These are phyloP conservation scores for Alisma plantagoaquatica DNA, from an alignment of 106 monocot species.

Conservation along the genomic window DNA sequence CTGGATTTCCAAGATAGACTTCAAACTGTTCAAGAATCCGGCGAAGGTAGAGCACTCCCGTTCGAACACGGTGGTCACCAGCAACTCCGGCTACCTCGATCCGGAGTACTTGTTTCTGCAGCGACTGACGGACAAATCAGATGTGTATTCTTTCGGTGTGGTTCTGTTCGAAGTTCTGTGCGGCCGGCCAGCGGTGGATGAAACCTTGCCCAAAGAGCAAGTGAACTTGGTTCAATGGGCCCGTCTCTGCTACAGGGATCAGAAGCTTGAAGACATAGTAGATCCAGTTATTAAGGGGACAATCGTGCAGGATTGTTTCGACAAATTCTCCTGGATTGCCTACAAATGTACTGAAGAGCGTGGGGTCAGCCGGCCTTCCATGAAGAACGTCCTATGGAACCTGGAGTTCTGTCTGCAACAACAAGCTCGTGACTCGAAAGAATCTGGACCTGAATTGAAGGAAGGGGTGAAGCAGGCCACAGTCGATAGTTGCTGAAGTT, in stretches of 20 bases:
- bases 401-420: conserved; percentile 26
- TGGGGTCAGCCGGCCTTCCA: conserved; percentile 30
- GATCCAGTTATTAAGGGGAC: conserved; percentile 18
- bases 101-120: conserved; percentile 35
- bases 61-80: conserved; percentile 35
- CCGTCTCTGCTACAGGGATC: conserved; percentile 19
- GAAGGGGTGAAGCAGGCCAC: neutral
- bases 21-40: conserved; percentile 36
- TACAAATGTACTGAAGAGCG: conserved; percentile 31
- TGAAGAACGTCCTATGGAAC: conserved; percentile 32
- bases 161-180: conserved; percentile 35
- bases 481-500: conserved; percentile 2
- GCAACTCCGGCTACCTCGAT: conserved; percentile 51
- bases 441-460: too few species aligned
- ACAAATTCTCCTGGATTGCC: conserved; percentile 33
- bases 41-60: conserved; percentile 34
- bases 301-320: conserved; percentile 12
- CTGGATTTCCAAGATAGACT: conserved; percentile 38
- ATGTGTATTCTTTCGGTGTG: conserved; percentile 51
- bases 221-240: conserved; percentile 47
- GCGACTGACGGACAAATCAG: conserved; percentile 34
- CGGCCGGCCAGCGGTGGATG: conserved; percentile 34
- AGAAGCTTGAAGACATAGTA: conserved; percentile 23
- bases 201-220: conserved; percentile 16
- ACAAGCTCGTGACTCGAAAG: conserved; percentile 1